Percentiles rank a stretch among this genome's conserved stretches.
These are phyloP conservation scores for Scytalidium sp. DNA, from an alignment of 2,329 filamentous ascomycete species.

Conservation along the genomic window DNA sequence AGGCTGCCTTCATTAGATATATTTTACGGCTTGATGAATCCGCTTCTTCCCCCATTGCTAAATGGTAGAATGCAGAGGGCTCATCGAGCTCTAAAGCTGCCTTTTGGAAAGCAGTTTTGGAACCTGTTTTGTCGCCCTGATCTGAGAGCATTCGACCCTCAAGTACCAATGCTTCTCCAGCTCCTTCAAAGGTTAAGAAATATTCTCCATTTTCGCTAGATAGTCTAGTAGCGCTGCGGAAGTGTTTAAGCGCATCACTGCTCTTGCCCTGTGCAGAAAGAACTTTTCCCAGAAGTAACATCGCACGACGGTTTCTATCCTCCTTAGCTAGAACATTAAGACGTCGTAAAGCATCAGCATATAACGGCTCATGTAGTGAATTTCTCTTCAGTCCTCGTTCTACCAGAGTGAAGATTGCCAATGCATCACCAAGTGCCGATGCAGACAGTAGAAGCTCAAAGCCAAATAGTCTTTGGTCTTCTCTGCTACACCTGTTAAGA, in stretches of 20 bases:
- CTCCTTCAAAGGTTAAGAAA: constrained; percentile 18
- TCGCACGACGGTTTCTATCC: constrained; percentile 22
- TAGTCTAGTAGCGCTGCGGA: constrained; percentile 17
- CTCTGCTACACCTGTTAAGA: constrained; percentile 14
- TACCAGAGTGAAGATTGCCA: constrained; percentile 22
- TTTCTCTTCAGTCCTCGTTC: constrained; percentile 9
- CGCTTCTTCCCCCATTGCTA: constrained; percentile 18
- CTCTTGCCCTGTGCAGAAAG: constrained; percentile 12
- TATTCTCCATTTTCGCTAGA: constrained; percentile 7
- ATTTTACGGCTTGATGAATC: constrained; percentile 15
- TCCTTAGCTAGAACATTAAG: constrained; percentile 21
- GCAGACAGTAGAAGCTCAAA: constrained; percentile 20
- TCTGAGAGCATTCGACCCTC: constrained; percentile 18
- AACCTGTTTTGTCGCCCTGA: constrained; percentile 13
- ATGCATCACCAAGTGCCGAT: constrained; percentile 22
- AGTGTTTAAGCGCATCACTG: constrained; percentile 19
- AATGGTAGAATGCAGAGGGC: constrained; percentile 24
- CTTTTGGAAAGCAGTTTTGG: constrained; percentile 20
- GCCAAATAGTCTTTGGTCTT: constrained; percentile 16
- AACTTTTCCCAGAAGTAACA: constrained; percentile 25
- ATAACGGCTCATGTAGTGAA: constrained; percentile 5
- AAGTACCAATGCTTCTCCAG: constrained; percentile 20
- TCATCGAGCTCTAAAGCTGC: constrained; percentile 27
- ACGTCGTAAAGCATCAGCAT: constrained; percentile 11
- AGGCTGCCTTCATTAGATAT: constrained; percentile 27